Conservation (phyloP, 2,329 filamentous ascomycete genomes). For the Davidsoniella eucalypti region DNA sequence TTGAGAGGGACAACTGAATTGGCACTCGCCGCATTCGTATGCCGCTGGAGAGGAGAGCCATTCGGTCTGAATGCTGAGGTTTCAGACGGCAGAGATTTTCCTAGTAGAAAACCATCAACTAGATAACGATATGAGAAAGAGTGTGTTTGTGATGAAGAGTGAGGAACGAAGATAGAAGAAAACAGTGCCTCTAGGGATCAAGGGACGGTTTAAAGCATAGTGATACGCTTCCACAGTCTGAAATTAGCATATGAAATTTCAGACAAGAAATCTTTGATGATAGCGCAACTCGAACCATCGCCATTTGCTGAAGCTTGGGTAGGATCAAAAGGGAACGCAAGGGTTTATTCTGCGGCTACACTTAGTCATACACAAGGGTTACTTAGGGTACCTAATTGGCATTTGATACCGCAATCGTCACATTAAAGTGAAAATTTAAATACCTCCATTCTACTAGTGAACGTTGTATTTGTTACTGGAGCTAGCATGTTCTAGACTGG, state of each 20-base stretch:
- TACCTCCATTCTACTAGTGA: background rate
- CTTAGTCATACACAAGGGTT: constrained; percentile 1
- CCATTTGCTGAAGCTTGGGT: background rate
- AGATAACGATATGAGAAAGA: background rate
- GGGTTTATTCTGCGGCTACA: background rate
- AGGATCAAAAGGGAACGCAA: background rate
- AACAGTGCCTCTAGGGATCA: background rate
- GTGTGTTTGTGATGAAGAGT: background rate
- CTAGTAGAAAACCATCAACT: background rate
- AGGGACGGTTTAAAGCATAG: background rate
- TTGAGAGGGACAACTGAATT: background rate
- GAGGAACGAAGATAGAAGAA: background rate
- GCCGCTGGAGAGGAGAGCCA: background rate
- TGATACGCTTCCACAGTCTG: background rate
- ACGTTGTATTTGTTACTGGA: too few relatives aligned
- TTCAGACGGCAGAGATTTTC: background rate
- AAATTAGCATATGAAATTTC: background rate
- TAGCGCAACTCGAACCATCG: background rate
- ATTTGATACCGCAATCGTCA: background rate
- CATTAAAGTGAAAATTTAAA: background rate
- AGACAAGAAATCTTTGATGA: background rate
- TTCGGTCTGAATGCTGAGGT: background rate
- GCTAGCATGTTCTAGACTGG: too few relatives aligned
- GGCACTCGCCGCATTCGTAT: background rate
- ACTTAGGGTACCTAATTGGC: background rate